A percentile compares a stretch with the other conserved stretches of the same genome.
phyloP scores from a whole-genome alignment of 2,329 filamentous ascomycete genomes.

The Pseudopyricularia cyperi region DNA sequence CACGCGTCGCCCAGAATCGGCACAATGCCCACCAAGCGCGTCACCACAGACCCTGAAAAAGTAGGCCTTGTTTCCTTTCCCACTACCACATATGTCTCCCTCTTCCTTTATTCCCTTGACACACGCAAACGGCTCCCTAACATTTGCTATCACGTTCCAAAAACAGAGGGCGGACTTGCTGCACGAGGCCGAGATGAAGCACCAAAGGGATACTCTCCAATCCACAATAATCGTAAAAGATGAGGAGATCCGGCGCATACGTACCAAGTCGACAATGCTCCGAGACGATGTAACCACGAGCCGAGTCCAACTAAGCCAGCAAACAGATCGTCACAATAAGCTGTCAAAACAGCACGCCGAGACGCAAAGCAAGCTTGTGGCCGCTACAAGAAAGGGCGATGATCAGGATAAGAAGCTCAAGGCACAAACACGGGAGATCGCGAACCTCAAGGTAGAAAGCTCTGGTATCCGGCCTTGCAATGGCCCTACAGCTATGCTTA shows the following conservation, averaged over 20 bases:
- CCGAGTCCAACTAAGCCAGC: constrained; percentile 45
- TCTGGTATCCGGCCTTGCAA: background rate
- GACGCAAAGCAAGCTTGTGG: constrained; percentile 27
- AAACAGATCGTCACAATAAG: constrained; percentile 44
- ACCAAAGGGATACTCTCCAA: constrained; percentile 51
- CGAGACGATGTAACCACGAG: constrained; percentile 38
- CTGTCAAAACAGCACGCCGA: constrained; percentile 26
- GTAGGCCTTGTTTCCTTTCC: constrained; percentile 11
- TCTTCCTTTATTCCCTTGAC: too few species aligned
- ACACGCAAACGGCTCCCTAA: too few species aligned
- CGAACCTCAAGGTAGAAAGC: constrained; percentile 29
- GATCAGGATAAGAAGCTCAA: constrained; percentile 33
- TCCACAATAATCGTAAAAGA: constrained; percentile 58
- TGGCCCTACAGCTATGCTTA: constrained; percentile 7
- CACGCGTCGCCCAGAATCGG: background rate
- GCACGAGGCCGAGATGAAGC: constrained; percentile 53
- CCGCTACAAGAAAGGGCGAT: constrained; percentile 25
- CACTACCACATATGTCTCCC: too few species aligned
- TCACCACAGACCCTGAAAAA: constrained; percentile 23
- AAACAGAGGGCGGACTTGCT: constrained; percentile 29
- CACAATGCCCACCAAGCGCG: constrained; percentile 6
- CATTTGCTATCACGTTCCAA: too few species aligned
- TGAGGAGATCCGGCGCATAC: constrained; percentile 59
- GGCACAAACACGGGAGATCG: constrained; percentile 33
- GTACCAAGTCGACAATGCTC: constrained; percentile 33